Conservation (phyloP, 2,329 filamentous ascomycete species). For the Colletotrichum spaethianum region DNA sequence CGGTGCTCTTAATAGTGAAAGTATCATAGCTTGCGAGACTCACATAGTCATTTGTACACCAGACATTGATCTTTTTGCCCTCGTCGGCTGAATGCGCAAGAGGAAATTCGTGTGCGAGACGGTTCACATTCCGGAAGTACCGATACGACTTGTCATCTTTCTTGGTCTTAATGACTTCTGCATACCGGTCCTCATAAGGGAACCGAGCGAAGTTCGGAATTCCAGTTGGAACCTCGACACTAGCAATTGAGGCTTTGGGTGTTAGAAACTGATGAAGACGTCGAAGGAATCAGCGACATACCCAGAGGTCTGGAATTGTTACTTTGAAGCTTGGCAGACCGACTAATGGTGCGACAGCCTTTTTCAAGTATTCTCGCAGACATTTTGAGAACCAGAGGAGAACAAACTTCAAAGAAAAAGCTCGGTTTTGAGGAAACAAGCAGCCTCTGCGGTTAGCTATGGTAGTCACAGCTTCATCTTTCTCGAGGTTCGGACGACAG, state of each 20-base stretch:
- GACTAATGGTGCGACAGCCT: neutral
- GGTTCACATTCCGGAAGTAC: neutral
- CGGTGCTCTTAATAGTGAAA: too few relatives aligned
- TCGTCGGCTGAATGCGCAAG: neutral
- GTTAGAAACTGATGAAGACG: neutral
- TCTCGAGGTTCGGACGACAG: too few relatives aligned
- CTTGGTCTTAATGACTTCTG: neutral
- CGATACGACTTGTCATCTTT: neutral
- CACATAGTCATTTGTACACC: neutral
- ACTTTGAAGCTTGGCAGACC: neutral
- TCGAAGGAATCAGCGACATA: neutral
- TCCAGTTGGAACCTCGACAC: neutral
- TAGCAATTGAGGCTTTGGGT: neutral
- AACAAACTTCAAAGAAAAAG: fast-evolving
- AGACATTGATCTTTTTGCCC: neutral
- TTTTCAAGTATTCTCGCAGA: neutral
- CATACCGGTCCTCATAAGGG: neutral
- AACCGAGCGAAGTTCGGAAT: neutral
- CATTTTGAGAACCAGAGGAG: neutral
- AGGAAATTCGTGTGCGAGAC: neutral
- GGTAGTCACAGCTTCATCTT: too few relatives aligned
- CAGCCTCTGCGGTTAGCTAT: neutral
- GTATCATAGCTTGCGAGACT: neutral
- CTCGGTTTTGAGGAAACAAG: neutral
- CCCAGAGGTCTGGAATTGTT: neutral